Percentiles rank a stretch among this genome's conserved stretches.
Conservation (phyloP, 2,329 filamentous ascomycete species). For the Ophiostoma angusticollis region DNA sequence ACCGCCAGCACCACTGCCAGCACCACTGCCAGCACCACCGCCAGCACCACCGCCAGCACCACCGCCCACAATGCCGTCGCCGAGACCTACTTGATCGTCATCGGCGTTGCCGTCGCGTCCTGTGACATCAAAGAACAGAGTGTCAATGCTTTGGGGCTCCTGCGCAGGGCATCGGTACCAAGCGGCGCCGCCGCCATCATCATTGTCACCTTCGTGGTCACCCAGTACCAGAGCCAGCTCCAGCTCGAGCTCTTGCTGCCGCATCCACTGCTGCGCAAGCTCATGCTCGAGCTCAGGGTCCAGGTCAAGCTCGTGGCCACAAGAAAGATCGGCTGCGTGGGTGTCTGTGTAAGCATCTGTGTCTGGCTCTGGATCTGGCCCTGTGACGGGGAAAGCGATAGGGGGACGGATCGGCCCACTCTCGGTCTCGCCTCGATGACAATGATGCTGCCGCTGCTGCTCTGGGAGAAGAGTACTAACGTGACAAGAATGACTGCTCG, state of each 20-base stretch:
- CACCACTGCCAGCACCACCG: background rate
- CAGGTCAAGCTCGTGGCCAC: background rate
- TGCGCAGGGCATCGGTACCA: background rate
- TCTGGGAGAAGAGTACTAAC: conserved; percentile 9
- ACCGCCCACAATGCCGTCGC: no score
- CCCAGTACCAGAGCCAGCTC: conserved; percentile 1
- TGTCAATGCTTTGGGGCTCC: conserved; percentile 6
- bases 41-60: no score
- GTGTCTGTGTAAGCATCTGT: no score
- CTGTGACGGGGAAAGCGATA: no score
- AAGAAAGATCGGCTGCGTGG: background rate
- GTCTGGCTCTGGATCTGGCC: background rate
- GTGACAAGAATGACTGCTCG: background rate
- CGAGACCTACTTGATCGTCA: conserved; percentile 6
- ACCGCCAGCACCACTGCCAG: background rate
- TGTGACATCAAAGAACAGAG: background rate
- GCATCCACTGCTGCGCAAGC: no score
- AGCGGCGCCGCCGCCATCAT: no score
- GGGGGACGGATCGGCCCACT: no score
- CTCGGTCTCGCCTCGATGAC: no score
- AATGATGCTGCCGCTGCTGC: background rate
- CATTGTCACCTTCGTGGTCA: no score
- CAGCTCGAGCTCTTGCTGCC: background rate
- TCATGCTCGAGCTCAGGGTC: background rate
- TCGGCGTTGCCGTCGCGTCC: conserved; percentile 1